Percentiles rank a stretch among this genome's conserved stretches.
phyloP scores from a whole-genome alignment of 2,329 filamentous ascomycete genomes.

The Botryotinia convoluta region DNA sequence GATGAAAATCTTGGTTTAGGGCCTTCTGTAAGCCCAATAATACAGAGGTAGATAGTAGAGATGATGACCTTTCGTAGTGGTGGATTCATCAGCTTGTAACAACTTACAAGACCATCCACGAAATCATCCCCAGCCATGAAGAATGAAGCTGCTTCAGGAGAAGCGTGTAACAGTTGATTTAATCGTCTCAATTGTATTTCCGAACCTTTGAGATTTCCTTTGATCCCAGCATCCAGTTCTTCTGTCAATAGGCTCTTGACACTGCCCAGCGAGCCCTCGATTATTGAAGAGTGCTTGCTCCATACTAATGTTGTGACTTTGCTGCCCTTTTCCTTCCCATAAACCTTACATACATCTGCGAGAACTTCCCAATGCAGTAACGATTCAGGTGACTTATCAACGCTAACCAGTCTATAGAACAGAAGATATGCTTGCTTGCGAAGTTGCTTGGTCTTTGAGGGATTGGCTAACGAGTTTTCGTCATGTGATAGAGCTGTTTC shows the following conservation, averaged over 20 bases:
- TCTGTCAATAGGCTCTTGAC: constrained; percentile 62
- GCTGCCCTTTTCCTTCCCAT: constrained; percentile 60
- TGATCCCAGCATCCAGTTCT: constrained; percentile 59
- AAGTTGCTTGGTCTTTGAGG: constrained; percentile 47
- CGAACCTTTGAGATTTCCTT: constrained; percentile 52
- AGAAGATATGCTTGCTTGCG: constrained; percentile 65
- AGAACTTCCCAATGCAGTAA: constrained; percentile 67
- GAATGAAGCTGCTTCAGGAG: constrained; percentile 54
- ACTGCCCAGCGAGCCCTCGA: constrained; percentile 56
- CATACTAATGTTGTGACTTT: constrained; percentile 52
- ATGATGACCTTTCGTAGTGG: constrained; percentile 65
- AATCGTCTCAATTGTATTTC: constrained; percentile 56
- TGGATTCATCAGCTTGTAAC: constrained; percentile 63
- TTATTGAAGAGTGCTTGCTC: constrained; percentile 46
- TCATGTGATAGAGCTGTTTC: constrained; percentile 46
- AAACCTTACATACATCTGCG: constrained; percentile 64
- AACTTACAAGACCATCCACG: constrained; percentile 68
- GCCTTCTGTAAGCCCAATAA: constrained; percentile 67
- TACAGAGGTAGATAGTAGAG: constrained; percentile 70
- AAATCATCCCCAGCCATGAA: constrained; percentile 87
- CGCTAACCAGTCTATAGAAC: constrained; percentile 53
- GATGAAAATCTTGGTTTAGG: constrained; percentile 68
- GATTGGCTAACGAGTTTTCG: constrained; percentile 7
- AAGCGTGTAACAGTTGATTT: constrained; percentile 63
- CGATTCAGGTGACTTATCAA: constrained; percentile 42